Conservation (phyloP, 306 rosid genomes). For the Corylus avellana region DNA sequence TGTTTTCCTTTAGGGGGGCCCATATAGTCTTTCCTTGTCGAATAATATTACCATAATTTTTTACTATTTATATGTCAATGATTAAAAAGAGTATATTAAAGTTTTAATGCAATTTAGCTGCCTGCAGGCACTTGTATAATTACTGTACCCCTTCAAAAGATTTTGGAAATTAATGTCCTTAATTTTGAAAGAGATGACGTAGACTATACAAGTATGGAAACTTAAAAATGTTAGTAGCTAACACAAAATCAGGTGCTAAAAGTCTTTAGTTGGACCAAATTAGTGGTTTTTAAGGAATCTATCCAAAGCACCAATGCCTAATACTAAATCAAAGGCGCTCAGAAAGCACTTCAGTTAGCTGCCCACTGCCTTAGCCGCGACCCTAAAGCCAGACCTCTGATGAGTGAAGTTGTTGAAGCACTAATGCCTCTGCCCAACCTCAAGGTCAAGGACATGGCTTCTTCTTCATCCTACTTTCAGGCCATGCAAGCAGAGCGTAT, state of each 20-base stretch:
- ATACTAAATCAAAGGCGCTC: conserved; percentile 41
- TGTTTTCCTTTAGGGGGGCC: neutral
- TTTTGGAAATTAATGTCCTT: no score
- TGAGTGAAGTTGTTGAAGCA: no score
- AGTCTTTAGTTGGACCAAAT: neutral
- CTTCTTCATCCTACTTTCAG: conserved; percentile 24
- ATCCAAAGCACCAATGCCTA: neutral
- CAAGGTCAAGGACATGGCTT: no score
- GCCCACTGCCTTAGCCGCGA: conserved; percentile 36
- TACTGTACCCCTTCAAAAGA: no score
- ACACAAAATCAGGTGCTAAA: neutral
- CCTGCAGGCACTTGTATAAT: no score
- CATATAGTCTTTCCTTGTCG: neutral
- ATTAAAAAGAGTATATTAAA: no score
- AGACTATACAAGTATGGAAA: neutral
- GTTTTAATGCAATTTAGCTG: no score
- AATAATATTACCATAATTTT: neutral
- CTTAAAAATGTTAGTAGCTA: neutral
- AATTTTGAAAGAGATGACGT: neutral
- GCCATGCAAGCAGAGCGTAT: conserved; percentile 19
- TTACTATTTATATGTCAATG: no score
- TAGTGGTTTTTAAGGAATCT: neutral
- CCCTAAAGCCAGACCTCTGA: conserved; percentile 18
- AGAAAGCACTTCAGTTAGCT: conserved; percentile 39
- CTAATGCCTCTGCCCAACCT: no score